phyloP scores from a whole-genome alignment of 2,329 filamentous ascomycete genomes.

The Cryphonectria radicalis region DNA sequence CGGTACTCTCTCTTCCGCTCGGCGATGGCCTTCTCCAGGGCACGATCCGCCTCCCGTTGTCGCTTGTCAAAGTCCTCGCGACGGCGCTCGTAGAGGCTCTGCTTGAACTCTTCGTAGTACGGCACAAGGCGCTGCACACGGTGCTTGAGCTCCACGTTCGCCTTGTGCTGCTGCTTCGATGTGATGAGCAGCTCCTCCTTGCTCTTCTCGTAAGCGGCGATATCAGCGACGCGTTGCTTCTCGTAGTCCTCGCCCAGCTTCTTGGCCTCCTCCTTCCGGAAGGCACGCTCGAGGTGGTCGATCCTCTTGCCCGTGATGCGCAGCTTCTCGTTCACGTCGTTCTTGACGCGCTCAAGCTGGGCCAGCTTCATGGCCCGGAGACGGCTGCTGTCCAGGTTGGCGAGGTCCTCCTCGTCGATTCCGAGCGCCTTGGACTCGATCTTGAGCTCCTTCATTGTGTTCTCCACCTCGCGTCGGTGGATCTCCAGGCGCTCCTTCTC shows the following conservation, averaged over 20 bases:
- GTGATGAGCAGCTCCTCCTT: constrained; percentile 80
- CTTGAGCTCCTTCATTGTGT: constrained; percentile 89
- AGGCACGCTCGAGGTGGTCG: constrained; percentile 95
- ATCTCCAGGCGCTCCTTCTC: constrained; percentile 89
- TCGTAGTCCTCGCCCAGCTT: constrained; percentile 87
- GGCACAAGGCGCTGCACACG: constrained; percentile 83
- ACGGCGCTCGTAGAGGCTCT: constrained; percentile 81
- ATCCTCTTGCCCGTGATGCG: constrained; percentile 93
- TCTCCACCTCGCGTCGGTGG: constrained; percentile 91
- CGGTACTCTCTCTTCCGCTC: constrained; percentile 86
- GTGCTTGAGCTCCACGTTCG: constrained; percentile 91
- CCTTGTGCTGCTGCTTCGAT: constrained; percentile 85
- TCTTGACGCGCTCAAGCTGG: constrained; percentile 97
- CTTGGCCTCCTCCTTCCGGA: constrained; percentile 94
- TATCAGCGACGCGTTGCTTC: constrained; percentile 76
- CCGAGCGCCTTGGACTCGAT: constrained; percentile 76
- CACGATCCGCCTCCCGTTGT: constrained; percentile 86
- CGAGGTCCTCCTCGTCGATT: constrained; percentile 80
- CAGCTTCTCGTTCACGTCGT: constrained; percentile 88
- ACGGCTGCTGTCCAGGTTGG: constrained; percentile 84
- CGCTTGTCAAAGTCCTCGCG: constrained; percentile 96
- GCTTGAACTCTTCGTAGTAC: constrained; percentile 82
- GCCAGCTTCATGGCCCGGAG: constrained; percentile 94
- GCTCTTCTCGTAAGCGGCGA: constrained; percentile 77
- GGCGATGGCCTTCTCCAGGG: constrained; percentile 90